phyloP scores from a whole-genome alignment of 495 filamentous ascomycete genomes.

The Elaphomyces granulatus region DNA sequence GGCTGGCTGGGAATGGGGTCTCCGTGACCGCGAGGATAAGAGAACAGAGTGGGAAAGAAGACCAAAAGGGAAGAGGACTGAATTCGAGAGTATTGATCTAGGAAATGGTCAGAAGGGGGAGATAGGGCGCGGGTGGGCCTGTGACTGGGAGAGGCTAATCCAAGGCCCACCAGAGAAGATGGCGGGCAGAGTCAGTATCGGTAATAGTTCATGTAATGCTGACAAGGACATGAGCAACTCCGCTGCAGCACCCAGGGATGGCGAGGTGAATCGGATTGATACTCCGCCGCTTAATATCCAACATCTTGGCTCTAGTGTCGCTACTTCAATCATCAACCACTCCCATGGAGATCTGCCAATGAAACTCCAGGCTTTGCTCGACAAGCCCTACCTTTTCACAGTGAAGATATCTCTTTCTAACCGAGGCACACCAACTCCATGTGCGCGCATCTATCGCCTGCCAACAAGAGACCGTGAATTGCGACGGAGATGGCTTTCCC shows the following conservation, averaged over 20 bases:
- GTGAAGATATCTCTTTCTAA: slow-evolving; percentile 42
- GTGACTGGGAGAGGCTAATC: slow-evolving; percentile 68
- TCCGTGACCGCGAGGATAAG: slow-evolving; percentile 44
- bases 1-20: slow-evolving; percentile 67
- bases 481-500: slow-evolving; percentile 38
- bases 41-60: slow-evolving; percentile 58
- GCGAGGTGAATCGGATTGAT: not conserved
- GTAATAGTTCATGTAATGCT: slow-evolving; percentile 3
- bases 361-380: slow-evolving; percentile 4
- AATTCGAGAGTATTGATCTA: slow-evolving; percentile 63
- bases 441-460: slow-evolving; percentile 59
- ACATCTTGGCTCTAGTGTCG: slow-evolving; percentile 13
- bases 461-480: slow-evolving; percentile 35
- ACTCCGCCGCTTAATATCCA: slow-evolving; percentile 21
- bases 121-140: slow-evolving; percentile 68
- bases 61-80: slow-evolving; percentile 67
- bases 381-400: slow-evolving; percentile 33
- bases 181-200: slow-evolving; percentile 2
- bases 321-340: slow-evolving; percentile 11
- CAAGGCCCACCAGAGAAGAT: slow-evolving; percentile 11
- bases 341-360: slow-evolving; percentile 13
- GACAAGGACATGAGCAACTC: not conserved
- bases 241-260: not conserved
- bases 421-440: slow-evolving; percentile 45
- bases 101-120: slow-evolving; percentile 68